Evolutionary conservation across 2,329 filamentous ascomycete species (phyloP), one percentile per base, ranked within the genome.

Genomic region (Teratosphaeria zuluensis): DNA sequence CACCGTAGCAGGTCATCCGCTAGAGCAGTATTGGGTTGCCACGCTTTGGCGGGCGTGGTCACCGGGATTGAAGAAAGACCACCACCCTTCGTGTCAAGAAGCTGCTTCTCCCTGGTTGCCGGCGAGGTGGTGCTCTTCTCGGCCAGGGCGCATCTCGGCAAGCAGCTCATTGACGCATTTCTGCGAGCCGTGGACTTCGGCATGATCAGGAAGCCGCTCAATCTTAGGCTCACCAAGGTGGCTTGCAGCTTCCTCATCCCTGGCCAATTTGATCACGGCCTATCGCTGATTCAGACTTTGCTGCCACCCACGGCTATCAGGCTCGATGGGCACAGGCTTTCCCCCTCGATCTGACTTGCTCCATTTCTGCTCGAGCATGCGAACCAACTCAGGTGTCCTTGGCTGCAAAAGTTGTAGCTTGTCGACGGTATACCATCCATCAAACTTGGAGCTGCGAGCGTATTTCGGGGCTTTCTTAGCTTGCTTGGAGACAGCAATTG

Each of bases 341-440:
- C 65, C 63, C 31, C 35, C 55, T 11, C 56, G 42, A 51, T 68
- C 64, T 6, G 52, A 38, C 12, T 38, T 55, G 31, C 58, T 59
- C 65, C 66, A 70, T 58, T 71, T 71, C 60, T 71, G 68, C 56
- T 67, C 61, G 14, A 71, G 62, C 69, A 70, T 70, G 28, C 62
- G 63, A 3, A 66, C 42, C 2, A 70, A 60, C 28, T 63, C 62
- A 8, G 55, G 53, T 38, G 63, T 68, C 28, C 57, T n/a, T 0
- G 69, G 65, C 32, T 61, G 60, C 7, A 71, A 62, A 24, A 66
- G 60, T 9, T 64, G 58, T 31, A 69, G n/a, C 7, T 57, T 56
- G 1, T 61, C 56, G 46, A 71, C 64, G 12, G 53, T 55, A 58
- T 64, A 65, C 56, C 62, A 71, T 53, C 65, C 67, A 9, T 61